Evolutionary conservation across 2,329 filamentous ascomycete genomes (phyloP).

Genomic region (Diaporthe ilicicola): DNA sequence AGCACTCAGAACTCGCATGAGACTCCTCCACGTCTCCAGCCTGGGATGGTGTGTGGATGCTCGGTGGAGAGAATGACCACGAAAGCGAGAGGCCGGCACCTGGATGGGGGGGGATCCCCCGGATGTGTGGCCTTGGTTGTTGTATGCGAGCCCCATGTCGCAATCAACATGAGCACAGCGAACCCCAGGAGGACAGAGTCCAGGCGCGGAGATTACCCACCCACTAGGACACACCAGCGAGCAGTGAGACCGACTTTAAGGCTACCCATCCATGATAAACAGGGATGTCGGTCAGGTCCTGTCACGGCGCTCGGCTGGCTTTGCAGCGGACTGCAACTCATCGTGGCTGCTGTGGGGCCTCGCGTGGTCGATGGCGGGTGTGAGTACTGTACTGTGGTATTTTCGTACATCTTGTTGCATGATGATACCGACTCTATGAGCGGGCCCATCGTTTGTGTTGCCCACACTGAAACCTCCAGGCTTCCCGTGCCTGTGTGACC

Average conservation of each 20-base stretch:
- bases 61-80: not conserved
- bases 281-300: not conserved
- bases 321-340: not conserved
- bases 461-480: not conserved
- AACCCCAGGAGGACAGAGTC: not conserved
- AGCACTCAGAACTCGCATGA: not conserved
- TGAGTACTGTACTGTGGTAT: conserved; percentile 3
- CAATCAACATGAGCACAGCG: conserved; percentile 1
- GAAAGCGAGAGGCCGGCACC: not conserved
- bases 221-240: not conserved
- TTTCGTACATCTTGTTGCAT: not conserved
- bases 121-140: not conserved
- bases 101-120: not conserved
- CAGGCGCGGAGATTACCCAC: not conserved
- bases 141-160: not conserved
- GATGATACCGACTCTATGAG: conserved; percentile 4
- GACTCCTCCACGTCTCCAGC: conserved; percentile 14
- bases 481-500: not conserved
- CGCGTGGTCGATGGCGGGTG: not conserved
- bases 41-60: not conserved
- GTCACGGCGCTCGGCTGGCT: not conserved
- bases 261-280: not conserved
- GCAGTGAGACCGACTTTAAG: not conserved
- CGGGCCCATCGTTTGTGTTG: conserved; percentile 14
- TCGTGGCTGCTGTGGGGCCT: not conserved